Percentiles rank a stretch among this genome's conserved stretches.
These are phyloP conservation scores for Eutrema yunnanense DNA, from an alignment of 345 rosid genomes.

Conservation along the genomic window DNA sequence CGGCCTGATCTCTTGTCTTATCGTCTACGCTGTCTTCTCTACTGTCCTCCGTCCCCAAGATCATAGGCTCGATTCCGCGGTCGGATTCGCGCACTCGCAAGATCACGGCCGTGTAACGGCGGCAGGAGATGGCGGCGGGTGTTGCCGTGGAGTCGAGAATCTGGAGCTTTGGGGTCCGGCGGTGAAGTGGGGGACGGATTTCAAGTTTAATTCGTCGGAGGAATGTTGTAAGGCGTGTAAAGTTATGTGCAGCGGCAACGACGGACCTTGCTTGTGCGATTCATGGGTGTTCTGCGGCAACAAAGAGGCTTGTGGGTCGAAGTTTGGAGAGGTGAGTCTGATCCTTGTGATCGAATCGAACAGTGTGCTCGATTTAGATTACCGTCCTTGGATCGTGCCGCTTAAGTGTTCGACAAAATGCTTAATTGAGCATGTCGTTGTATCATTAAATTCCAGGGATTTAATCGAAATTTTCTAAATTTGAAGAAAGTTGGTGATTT, in stretches of 20 bases:
- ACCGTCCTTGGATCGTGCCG: background rate
- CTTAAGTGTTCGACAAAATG: conserved; percentile 15
- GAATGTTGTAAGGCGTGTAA: conserved; percentile 85
- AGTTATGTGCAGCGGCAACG: conserved; percentile 75
- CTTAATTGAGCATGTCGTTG: background rate
- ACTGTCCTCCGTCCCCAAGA: conserved; percentile 33
- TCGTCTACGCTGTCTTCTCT: conserved; percentile 69
- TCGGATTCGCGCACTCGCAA: conserved; percentile 14
- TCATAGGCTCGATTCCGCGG: conserved; percentile 8
- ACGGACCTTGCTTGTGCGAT: conserved; percentile 97
- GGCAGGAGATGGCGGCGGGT: conserved; percentile 29
- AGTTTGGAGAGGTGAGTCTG: conserved; percentile 80
- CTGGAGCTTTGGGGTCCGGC: conserved; percentile 97
- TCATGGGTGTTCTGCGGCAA: conserved; percentile 90
- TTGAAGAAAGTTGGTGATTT: background rate
- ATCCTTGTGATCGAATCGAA: background rate
- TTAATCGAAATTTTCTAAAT: background rate
- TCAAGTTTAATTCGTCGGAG: conserved; percentile 65
- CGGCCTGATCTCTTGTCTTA: conserved; percentile 51
- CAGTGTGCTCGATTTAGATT: background rate
- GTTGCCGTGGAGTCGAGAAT: conserved; percentile 79
- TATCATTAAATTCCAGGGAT: background rate
- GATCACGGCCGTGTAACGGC: background rate
- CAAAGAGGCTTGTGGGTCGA: conserved; percentile 63
- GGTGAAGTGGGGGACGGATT: conserved; percentile 96